Conservation (phyloP, 1,284 basidiomycete genomes). For the Ceratobasidium sp. region DNA sequence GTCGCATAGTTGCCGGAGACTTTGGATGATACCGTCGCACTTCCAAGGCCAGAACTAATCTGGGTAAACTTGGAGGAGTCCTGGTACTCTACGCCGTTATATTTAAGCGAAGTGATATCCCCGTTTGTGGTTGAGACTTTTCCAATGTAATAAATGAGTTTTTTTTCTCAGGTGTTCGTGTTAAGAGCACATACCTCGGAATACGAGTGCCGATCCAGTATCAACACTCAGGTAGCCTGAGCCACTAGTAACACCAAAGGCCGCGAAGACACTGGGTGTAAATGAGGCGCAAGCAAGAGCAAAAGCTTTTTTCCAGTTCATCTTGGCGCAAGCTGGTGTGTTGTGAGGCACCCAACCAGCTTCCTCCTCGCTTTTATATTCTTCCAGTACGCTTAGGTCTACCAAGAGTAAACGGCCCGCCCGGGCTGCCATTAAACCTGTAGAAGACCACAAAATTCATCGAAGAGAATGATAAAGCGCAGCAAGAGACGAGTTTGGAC, state of each 20-base stretch:
- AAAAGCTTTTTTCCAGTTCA: conserved; percentile 15
- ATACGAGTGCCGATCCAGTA: conserved; percentile 41
- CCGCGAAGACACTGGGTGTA: conserved; percentile 21
- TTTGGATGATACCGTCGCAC: conserved; percentile 35
- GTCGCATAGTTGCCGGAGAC: conserved; percentile 36
- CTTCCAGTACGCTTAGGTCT: background rate
- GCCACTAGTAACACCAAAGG: conserved; percentile 46
- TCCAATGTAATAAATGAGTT: background rate
- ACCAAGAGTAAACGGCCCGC: background rate
- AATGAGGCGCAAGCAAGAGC: conserved; percentile 18
- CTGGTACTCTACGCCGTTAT: conserved; percentile 45
- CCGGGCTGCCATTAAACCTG: background rate
- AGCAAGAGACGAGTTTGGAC: background rate
- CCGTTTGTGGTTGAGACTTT: conserved; percentile 41
- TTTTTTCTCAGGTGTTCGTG: background rate
- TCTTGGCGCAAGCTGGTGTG: background rate
- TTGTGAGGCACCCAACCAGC: background rate
- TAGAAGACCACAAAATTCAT: background rate
- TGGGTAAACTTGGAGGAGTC: conserved; percentile 35
- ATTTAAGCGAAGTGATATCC: conserved; percentile 47
- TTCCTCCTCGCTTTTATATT: background rate
- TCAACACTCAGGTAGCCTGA: conserved; percentile 41
- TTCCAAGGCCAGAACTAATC: conserved; percentile 44
- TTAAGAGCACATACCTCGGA: conserved; percentile 23
- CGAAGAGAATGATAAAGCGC: conserved; percentile 4